Evolutionary conservation across 2,329 filamentous ascomycete species (phyloP).

Genomic region (Penicillium brevicompactum): DNA sequence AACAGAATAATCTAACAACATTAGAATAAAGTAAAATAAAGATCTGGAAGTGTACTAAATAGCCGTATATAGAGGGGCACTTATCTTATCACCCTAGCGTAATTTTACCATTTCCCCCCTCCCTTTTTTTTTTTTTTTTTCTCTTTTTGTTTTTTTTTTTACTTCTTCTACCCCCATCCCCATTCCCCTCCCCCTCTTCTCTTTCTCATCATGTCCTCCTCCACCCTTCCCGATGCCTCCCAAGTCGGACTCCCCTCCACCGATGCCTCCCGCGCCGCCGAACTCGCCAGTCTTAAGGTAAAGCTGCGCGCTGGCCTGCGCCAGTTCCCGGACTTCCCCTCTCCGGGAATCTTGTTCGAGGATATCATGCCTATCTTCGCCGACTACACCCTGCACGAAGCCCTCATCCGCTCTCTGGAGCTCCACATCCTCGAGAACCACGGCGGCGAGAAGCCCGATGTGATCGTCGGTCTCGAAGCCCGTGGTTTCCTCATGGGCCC

Average conservation of each 20-base stretch:
- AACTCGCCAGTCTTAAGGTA: constrained; percentile 66
- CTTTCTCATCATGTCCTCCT: constrained; percentile 42
- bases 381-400: constrained; percentile 70
- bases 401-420: constrained; percentile 81
- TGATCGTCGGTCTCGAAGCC: constrained; percentile 90
- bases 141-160: constrained; percentile 20
- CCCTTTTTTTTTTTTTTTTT: constrained; percentile 20
- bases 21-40: background rate
- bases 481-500: constrained; percentile 96
- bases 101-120: constrained; percentile 14
- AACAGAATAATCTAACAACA: background rate
- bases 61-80: constrained; percentile 8
- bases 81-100: constrained; percentile 12
- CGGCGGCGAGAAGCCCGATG: constrained; percentile 69
- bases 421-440: constrained; percentile 73
- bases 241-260: constrained; percentile 48
- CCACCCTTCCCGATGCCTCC: constrained; percentile 42
- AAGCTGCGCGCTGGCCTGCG: constrained; percentile 73
- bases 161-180: constrained; percentile 11
- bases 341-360: constrained; percentile 90
- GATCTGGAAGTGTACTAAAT: background rate
- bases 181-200: constrained; percentile 17
- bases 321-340: constrained; percentile 89
- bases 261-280: constrained; percentile 50
- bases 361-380: constrained; percentile 97